Percentiles rank a stretch among this genome's conserved stretches.
Conservation (phyloP, 2,329 filamentous ascomycete genomes). For the Exserohilum rostratum region DNA sequence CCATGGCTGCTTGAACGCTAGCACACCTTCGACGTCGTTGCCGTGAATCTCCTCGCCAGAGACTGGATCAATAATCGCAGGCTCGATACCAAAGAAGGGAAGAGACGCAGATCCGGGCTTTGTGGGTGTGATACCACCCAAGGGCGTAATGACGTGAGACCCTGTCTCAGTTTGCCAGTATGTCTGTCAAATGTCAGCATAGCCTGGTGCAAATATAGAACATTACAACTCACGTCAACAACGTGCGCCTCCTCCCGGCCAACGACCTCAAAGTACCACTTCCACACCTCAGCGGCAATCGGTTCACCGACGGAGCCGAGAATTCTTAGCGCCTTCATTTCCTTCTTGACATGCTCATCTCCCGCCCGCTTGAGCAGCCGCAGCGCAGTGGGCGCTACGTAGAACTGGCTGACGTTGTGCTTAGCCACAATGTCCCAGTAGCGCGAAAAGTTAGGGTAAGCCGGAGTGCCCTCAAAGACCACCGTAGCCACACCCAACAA, state of each 20-base stretch:
- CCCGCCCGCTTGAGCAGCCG: constrained; percentile 94
- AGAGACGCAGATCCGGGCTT: constrained; percentile 96
- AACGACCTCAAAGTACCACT: constrained; percentile 97
- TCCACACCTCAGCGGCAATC: constrained; percentile 98
- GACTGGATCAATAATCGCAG: constrained; percentile 95
- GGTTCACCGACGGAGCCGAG: constrained; percentile 96
- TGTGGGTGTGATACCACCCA: constrained; percentile 91
- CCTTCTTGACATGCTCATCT: constrained; percentile 85
- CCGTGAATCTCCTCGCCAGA: constrained; percentile 91
- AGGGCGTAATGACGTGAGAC: constrained; percentile 91
- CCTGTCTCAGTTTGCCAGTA: constrained; percentile 99
- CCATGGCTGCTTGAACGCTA: constrained; percentile 98
- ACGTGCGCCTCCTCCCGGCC: constrained; percentile 93
- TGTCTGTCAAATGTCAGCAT: constrained; percentile 65
- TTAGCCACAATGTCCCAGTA: constrained; percentile 99
- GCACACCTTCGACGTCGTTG: constrained; percentile 95
- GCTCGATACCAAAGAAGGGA: constrained; percentile 98
- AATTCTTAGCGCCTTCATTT: constrained; percentile 88
- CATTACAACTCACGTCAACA: constrained; percentile 75
- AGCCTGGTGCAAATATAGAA: neutral
- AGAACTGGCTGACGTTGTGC: constrained; percentile 96
- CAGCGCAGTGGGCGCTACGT: constrained; percentile 93
- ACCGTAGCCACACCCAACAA: constrained; percentile 92
- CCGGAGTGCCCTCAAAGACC: constrained; percentile 96
- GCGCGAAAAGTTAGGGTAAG: constrained; percentile 95